A percentile compares a stretch with the other conserved stretches of the same genome.
phyloP scores from a whole-genome alignment of 2,329 filamentous ascomycete species.

The Monosporascus sp. region DNA sequence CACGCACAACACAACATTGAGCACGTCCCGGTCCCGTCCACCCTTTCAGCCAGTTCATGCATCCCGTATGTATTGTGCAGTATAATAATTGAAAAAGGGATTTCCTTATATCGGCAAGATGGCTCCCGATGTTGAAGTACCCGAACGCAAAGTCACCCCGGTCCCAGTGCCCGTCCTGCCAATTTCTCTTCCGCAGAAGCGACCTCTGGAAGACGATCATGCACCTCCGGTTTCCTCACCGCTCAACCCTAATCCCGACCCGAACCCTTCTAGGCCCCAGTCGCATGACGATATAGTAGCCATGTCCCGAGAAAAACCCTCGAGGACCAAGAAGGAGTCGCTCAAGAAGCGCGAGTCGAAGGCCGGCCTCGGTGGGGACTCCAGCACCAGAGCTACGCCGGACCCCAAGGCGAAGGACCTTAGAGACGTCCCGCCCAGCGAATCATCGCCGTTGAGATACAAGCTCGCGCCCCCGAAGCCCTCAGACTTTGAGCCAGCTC shows the following conservation, averaged over 20 bases:
- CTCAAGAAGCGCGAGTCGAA: constrained; percentile 65
- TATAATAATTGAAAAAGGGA: background rate
- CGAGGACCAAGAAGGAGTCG: constrained; percentile 58
- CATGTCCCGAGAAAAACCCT: constrained; percentile 42
- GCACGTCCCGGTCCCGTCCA: no score
- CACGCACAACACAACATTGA: no score
- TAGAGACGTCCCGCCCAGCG: constrained; percentile 34
- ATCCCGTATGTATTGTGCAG: background rate
- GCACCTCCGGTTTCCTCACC: constrained; percentile 67
- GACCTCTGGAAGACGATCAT: constrained; percentile 63
- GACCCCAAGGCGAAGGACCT: constrained; percentile 41
- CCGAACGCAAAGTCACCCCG: constrained; percentile 25
- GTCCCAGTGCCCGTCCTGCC: constrained; percentile 26
- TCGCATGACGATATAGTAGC: constrained; percentile 30
- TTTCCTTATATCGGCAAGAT: constrained; percentile 5
- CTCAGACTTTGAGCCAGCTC: constrained; percentile 55
- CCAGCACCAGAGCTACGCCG: constrained; percentile 49
- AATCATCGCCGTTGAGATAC: constrained; percentile 52
- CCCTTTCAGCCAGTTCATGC: background rate
- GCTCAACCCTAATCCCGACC: constrained; percentile 60
- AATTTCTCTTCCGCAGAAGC: constrained; percentile 55
- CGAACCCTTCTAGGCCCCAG: constrained; percentile 30
- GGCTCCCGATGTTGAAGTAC: constrained; percentile 23
- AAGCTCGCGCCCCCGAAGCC: constrained; percentile 59
- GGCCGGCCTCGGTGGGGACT: constrained; percentile 34